Evolutionary conservation across 495 filamentous ascomycete species (phyloP), one percentile per base, ranked within the genome.

Genomic region (Tuber borchii): DNA sequence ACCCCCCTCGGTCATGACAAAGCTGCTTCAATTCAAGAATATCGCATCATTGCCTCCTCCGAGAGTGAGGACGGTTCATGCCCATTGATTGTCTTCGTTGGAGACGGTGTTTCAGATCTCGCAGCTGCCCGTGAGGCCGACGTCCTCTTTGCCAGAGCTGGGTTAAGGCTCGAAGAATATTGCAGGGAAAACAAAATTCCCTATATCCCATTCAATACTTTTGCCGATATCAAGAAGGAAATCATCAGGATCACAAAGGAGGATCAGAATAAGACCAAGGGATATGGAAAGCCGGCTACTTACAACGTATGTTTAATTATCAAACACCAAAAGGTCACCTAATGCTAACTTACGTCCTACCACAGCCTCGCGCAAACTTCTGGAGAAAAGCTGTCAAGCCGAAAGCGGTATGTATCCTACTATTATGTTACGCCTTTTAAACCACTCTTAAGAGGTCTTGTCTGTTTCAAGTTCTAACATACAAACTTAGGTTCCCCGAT

Each of bases 31-130:
- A 88, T 93, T 56, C 86, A 88, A 72, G 89, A 91, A 76, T 90
- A 87, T 70, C 87, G 90, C 9, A 82, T 79, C 17, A 83, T 85
- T 51, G 90, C 90, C 0, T 85, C 87, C 48, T 82, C 87, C 10
- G 83, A 85, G 70, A 87, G 86, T 72, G 86, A 87, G 1, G 88
- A 91, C 46, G 89, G 87, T 71, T 88, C 90, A 20, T 88, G 91
- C 69, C 92, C 91, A 10, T 86, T 91, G 1, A 90, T 93, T 75
- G 85, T 93, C 61, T 94, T 93, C 83, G 92, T 93, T 77, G 91
- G 92, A 71, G 92, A 93, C 83, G 92, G 92, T 2, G 90, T 94
- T 22, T 92, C 90, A 10, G 91, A 93, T 79, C 88, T 93, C 12
- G 87, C 91, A 0, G 91, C 91, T 22, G 90, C 91, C 0, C 86